Conservation (phyloP, 2,329 filamentous ascomycete genomes). For the Microdochium bolleyi region DNA sequence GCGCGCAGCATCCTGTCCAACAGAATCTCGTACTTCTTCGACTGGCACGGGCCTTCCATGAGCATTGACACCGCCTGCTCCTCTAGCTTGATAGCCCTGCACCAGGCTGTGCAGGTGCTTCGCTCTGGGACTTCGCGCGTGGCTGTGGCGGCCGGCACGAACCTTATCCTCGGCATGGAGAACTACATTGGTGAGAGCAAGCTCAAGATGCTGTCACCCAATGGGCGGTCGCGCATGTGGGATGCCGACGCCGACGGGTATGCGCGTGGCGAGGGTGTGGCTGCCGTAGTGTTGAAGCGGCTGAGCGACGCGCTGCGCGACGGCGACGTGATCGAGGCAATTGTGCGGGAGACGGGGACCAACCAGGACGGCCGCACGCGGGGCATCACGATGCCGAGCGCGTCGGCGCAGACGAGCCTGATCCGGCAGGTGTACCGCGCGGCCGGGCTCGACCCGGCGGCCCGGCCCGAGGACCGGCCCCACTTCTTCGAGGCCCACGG, state of each 20-base stretch:
- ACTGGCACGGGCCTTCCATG: slow-evolving; percentile 28
- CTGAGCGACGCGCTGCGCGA: slow-evolving; percentile 16
- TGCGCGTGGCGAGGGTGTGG: slow-evolving; percentile 22
- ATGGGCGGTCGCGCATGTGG: slow-evolving; percentile 22
- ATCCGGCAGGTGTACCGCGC: slow-evolving; percentile 20
- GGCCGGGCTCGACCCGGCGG: slow-evolving; percentile 18
- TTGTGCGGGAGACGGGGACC: slow-evolving; percentile 16
- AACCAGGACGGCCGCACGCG: slow-evolving; percentile 27
- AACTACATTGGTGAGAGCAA: slow-evolving; percentile 9
- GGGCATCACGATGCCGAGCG: slow-evolving; percentile 33
- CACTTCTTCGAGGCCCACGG: slow-evolving; percentile 12
- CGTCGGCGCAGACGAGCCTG: slow-evolving; percentile 18
- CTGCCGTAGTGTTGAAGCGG: slow-evolving; percentile 18
- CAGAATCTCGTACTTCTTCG: slow-evolving; percentile 21
- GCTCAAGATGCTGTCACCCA: slow-evolving; percentile 18
- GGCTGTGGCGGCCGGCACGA: slow-evolving; percentile 8
- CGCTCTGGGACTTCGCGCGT: slow-evolving; percentile 14
- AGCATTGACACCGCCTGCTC: slow-evolving; percentile 39
- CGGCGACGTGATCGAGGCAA: slow-evolving; percentile 18
- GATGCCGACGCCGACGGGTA: slow-evolving; percentile 25
- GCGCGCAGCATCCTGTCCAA: slow-evolving; percentile 23
- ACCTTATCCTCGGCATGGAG: slow-evolving; percentile 7
- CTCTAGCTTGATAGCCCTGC: slow-evolving; percentile 25
- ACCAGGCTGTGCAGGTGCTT: slow-evolving; percentile 19
- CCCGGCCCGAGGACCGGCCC: slow-evolving; percentile 6